Evolutionary conservation across 2,329 filamentous ascomycete genomes (phyloP).

Genomic region (Sporothrix brasiliensis): DNA sequence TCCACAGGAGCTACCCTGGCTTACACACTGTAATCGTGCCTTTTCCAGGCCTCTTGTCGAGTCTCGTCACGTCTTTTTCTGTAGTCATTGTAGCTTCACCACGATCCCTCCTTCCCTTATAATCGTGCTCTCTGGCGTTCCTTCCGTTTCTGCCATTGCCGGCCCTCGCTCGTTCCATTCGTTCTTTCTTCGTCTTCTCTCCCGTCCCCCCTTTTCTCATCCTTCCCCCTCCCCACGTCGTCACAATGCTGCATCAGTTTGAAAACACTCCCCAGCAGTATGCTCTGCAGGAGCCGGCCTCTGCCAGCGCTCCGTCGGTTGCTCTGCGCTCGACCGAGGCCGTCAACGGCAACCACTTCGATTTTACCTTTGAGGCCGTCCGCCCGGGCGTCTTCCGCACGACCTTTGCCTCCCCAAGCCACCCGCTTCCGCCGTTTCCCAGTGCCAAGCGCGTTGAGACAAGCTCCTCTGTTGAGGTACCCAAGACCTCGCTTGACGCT

Average conservation of each 20-base stretch:
- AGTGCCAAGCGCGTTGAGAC: conserved; percentile 51
- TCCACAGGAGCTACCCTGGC: conserved; percentile 14
- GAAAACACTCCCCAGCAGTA: conserved; percentile 40
- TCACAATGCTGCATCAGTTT: conserved; percentile 29
- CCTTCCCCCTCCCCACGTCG: background rate
- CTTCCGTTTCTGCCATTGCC: conserved; percentile 12
- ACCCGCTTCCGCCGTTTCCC: conserved; percentile 67
- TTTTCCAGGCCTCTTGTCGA: background rate
- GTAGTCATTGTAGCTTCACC: background rate
- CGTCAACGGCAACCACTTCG: conserved; percentile 46
- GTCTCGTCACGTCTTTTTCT: conserved; percentile 2
- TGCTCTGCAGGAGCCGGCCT: conserved; percentile 33
- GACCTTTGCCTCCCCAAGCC: conserved; percentile 63
- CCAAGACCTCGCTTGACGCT: conserved; percentile 38
- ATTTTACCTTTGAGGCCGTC: conserved; percentile 66
- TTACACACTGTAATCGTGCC: background rate
- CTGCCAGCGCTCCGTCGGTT: conserved; percentile 25
- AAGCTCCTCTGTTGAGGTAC: background rate
- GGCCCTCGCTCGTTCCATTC: conserved; percentile 16
- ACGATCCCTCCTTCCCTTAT: background rate
- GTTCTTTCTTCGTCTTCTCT: background rate
- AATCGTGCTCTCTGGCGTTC: background rate
- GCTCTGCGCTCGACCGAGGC: conserved; percentile 47
- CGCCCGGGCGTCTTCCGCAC: conserved; percentile 67
- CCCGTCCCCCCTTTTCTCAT: background rate